Percentiles rank a stretch among this genome's conserved stretches.
Evolutionary conservation across 106 monocot species (phyloP).

Genomic region (Dioscorea alata): DNA sequence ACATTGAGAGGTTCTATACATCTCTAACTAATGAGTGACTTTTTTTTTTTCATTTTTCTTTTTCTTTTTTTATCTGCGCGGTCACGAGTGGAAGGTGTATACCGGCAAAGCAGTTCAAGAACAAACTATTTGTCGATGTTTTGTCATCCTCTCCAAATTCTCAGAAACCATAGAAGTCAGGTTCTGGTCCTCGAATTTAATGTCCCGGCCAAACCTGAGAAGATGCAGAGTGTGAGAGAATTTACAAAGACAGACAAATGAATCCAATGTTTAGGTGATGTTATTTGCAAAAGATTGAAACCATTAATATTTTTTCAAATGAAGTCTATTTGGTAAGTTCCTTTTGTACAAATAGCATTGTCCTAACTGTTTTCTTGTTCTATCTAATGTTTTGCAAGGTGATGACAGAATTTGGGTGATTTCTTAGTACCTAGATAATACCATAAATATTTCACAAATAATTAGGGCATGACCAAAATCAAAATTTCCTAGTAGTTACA

Average conservation of each 20-base stretch:
- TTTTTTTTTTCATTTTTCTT: too few species aligned
- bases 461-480: not conserved
- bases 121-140: slow-evolving; percentile 37
- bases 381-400: not conserved
- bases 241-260: not conserved
- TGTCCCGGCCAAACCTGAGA: slow-evolving; percentile 47
- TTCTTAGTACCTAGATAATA: not conserved
- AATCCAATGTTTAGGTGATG: too few species aligned
- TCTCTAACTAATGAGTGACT: too few species aligned
- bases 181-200: slow-evolving; percentile 60
- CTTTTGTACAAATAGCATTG: not conserved
- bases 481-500: not conserved
- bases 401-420: not conserved
- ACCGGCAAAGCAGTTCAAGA: slow-evolving; percentile 7
- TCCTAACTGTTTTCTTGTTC: not conserved
- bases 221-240: not conserved
- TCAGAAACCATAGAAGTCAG: slow-evolving; percentile 69
- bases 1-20: too few species aligned
- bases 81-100: too few species aligned
- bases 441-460: too few species aligned
- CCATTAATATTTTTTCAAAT: not conserved
- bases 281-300: too few species aligned
- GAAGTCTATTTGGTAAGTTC: not conserved
- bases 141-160: slow-evolving; percentile 63
- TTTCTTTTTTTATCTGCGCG: too few species aligned